Percentiles rank a stretch among this genome's conserved stretches.
These are phyloP conservation scores for Cercospora brassicicola DNA, from an alignment of 2,329 filamentous ascomycete genomes.

Conservation along the genomic window DNA sequence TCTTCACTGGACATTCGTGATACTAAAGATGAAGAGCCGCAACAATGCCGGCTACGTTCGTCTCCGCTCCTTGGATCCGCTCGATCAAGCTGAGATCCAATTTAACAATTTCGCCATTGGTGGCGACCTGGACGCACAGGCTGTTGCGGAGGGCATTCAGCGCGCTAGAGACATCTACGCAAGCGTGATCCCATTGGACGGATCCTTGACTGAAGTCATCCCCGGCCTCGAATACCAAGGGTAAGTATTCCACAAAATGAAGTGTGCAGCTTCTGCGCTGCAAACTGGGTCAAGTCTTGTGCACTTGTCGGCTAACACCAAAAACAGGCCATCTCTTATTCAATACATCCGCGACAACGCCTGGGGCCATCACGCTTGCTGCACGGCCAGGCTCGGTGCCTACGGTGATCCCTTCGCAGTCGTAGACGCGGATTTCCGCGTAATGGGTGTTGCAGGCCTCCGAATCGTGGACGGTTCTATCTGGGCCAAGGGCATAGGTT, in stretches of 20 bases:
- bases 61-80: constrained; percentile 61
- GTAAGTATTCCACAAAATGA: background rate
- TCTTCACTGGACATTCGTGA: constrained; percentile 51
- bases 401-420: constrained; percentile 57
- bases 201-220: constrained; percentile 37
- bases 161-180: constrained; percentile 45
- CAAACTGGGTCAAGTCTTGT: no score
- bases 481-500: constrained; percentile 57
- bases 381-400: constrained; percentile 57
- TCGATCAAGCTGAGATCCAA: constrained; percentile 61
- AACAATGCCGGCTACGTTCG: constrained; percentile 63
- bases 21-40: constrained; percentile 63
- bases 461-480: constrained; percentile 63
- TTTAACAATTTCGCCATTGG: constrained; percentile 61
- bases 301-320: background rate
- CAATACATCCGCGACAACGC: constrained; percentile 48
- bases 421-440: constrained; percentile 57
- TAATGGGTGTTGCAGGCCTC: constrained; percentile 56
- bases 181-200: constrained; percentile 12
- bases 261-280: no score
- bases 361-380: constrained; percentile 60
- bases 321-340: constrained; percentile 42
- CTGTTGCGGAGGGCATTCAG: constrained; percentile 56
- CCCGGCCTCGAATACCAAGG: constrained; percentile 41
- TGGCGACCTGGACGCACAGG: constrained; percentile 39